Base-by-base conservation (phyloP, 1,284 basidiomycete species). In the Baeospora myosura region DNA sequence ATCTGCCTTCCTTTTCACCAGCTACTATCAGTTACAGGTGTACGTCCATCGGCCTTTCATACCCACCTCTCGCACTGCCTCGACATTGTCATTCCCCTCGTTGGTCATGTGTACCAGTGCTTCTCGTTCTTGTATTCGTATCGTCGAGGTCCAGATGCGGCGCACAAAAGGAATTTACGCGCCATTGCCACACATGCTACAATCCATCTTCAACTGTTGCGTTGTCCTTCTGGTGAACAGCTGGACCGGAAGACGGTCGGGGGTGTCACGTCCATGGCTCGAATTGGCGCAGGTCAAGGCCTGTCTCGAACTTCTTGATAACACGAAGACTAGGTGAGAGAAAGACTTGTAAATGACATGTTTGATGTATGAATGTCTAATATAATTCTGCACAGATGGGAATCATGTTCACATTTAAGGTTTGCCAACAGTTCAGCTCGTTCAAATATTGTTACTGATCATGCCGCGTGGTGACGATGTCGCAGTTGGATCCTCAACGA, bases 101-200 rank as follows among this genome's bases (percentile, higher is more conserved):
- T 20, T 40, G 28, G 22, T 28, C 3, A 40, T 40, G 8, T 40
- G 38, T 20, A 40, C 38, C 14, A 26, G 14, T 29, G 38, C 38
- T 8, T 23, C 38, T 11, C 23, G 38, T 3, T 26, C 38, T n/a
- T 14, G 12, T 23, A 20, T n/a, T 11, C 10, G 31, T n/a, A 40
- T 40, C 8, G 69, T 67, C 33, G 26, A 28, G 8, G n/a, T 28
- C 14, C 14, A 28, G 8, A 8, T 8, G 8, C 8, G n/a, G n/a
- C 26, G 26, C 8, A 28, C 26, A n/a, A n/a, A n/a, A n/a, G n/a
- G n/a, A n/a, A n/a, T n/a, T n/a, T n/a, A n/a, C n/a, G n/a, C n/a
- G n/a, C n/a, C n/a, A n/a, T n/a, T n/a, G n/a, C n/a, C n/a, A n/a
- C n/a, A n/a, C n/a, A n/a, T n/a, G n/a, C n/a, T n/a, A n/a, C n/a